Evolutionary conservation across 2,329 filamentous ascomycete species (phyloP).

Genomic region (Diaporthe sp.): DNA sequence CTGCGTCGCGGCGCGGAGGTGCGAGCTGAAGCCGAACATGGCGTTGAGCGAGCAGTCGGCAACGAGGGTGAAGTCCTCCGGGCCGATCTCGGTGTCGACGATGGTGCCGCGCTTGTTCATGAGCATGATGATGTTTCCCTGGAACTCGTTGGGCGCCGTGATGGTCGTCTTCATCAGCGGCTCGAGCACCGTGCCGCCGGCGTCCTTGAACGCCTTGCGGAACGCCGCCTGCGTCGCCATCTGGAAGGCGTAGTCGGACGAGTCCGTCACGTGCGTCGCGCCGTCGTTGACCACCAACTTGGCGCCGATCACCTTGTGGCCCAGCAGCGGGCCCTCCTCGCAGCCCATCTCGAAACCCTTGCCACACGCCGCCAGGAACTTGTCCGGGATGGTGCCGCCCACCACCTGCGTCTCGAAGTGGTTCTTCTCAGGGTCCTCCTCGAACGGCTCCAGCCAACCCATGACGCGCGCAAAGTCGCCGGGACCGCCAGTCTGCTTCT

Average conservation of each 20-base stretch:
- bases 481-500: constrained; percentile 95
- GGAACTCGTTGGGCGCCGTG: constrained; percentile 96
- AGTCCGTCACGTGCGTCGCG: constrained; percentile 97
- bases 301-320: constrained; percentile 91
- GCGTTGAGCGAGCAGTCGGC: constrained; percentile 94
- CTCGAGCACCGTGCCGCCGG: constrained; percentile 87
- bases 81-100: constrained; percentile 92
- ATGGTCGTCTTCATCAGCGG: constrained; percentile 99
- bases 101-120: constrained; percentile 98
- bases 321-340: constrained; percentile 89
- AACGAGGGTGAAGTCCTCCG: constrained; percentile 92
- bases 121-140: constrained; percentile 93
- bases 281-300: constrained; percentile 96
- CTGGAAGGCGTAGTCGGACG: constrained; percentile 96
- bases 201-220: constrained; percentile 89
- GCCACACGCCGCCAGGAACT: constrained; percentile 93
- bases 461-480: constrained; percentile 95
- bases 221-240: constrained; percentile 96
- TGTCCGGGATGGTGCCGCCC: constrained; percentile 93
- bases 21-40: constrained; percentile 97
- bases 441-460: constrained; percentile 91
- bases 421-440: constrained; percentile 77
- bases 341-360: constrained; percentile 92
- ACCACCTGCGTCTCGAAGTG: constrained; percentile 88
- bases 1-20: constrained; percentile 92